These are phyloP conservation scores for Erythrobasidium hasegawianum DNA, from an alignment of 1,284 basidiomycete species.

Conservation along the genomic window DNA sequence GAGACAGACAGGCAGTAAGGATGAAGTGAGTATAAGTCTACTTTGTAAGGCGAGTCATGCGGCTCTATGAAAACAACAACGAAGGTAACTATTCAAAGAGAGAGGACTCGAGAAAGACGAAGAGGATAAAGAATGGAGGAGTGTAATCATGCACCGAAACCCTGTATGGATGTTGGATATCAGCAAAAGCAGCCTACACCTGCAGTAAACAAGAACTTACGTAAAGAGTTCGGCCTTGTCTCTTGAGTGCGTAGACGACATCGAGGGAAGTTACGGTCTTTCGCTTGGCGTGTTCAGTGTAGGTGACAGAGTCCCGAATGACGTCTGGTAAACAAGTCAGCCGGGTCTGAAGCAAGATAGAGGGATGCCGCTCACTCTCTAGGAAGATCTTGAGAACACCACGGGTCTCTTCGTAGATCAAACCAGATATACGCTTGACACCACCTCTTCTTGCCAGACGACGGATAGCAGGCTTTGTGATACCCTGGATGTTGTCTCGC, in stretches of 20 bases:
- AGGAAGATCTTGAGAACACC: conserved; percentile 75
- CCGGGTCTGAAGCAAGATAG: neutral
- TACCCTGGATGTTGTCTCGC: conserved; percentile 74
- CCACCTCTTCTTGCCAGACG: conserved; percentile 91
- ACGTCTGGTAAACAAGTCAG: conserved; percentile 17
- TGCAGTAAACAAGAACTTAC: conserved; percentile 53
- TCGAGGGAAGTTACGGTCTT: conserved; percentile 85
- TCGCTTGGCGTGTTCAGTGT: conserved; percentile 90
- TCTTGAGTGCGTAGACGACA: conserved; percentile 88
- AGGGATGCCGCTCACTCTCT: conserved; percentile 52
- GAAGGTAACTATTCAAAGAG: neutral
- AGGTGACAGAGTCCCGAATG: conserved; percentile 66
- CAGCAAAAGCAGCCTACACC: neutral
- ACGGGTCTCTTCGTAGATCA: conserved; percentile 90
- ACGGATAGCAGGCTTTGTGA: conserved; percentile 87
- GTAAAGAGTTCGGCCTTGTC: conserved; percentile 47
- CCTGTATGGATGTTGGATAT: conserved; percentile 5
- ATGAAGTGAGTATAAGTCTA: too few species aligned
- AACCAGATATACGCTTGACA: conserved; percentile 89
- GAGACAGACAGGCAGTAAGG: too few species aligned
- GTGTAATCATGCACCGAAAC: conserved; percentile 31
- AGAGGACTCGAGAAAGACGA: conserved; percentile 24
- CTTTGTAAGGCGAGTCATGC: too few species aligned
- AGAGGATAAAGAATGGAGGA: neutral
- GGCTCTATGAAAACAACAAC: conserved; percentile 1